Conservation (phyloP, 2,329 filamentous ascomycete genomes). For the Leptosphaerulina australis region DNA sequence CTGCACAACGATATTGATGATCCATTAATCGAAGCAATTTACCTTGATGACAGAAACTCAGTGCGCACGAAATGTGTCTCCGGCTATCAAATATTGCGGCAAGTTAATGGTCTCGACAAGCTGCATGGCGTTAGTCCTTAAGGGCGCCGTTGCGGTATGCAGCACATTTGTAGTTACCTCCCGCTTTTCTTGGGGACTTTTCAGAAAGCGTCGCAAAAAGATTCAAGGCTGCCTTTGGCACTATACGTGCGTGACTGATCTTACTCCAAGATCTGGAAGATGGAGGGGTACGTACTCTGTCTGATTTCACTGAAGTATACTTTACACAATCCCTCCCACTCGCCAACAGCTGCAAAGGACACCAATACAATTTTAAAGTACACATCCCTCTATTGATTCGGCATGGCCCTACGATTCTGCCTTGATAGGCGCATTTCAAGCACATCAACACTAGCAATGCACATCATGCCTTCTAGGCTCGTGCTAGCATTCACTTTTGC, state of each 20-base stretch:
- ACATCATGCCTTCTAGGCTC: background rate
- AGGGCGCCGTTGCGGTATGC: background rate
- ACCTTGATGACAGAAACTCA: no score
- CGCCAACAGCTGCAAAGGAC: background rate
- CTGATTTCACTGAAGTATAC: background rate
- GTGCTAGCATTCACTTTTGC: slow-evolving; percentile 3
- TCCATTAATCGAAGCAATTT: background rate
- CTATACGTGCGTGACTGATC: slow-evolving; percentile 1
- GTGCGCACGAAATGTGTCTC: no score
- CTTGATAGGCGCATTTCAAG: slow-evolving; percentile 1
- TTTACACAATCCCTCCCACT: background rate
- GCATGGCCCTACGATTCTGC: background rate
- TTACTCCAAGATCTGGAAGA: background rate
- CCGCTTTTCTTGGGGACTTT: background rate
- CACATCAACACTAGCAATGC: slow-evolving; percentile 1
- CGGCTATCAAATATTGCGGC: background rate
- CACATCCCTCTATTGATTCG: background rate
- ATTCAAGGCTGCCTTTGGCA: background rate
- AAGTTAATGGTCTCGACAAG: background rate
- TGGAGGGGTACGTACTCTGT: background rate
- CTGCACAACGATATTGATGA: background rate
- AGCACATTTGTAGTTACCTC: background rate
- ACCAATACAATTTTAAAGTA: background rate
- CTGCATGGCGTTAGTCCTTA: background rate
- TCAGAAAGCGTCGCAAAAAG: background rate